Conservation (phyloP, 805 yeast genomes). For the Candida endomychidarum region DNA sequence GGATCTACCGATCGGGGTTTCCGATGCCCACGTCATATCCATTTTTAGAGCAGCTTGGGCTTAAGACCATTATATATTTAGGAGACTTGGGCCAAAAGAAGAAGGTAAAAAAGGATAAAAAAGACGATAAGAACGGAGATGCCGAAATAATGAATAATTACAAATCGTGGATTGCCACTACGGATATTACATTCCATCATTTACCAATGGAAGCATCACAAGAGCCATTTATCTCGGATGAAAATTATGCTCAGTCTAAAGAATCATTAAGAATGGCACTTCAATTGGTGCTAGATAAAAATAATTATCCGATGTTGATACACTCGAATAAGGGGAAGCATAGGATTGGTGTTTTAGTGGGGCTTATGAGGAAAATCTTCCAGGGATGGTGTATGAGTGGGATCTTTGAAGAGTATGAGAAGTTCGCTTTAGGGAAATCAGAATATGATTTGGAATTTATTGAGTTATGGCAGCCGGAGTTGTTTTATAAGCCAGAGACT, state of each 20-base stretch:
- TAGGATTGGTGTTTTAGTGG: constrained; percentile 91
- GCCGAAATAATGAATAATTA: constrained; percentile 54
- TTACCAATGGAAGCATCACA: constrained; percentile 70
- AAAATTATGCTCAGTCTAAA: constrained; percentile 35
- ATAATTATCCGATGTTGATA: constrained; percentile 82
- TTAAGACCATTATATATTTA: constrained; percentile 78
- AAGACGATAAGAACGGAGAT: constrained; percentile 51
- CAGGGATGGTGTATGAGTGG: constrained; percentile 96
- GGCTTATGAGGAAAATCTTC: constrained; percentile 76
- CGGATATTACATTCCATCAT: constrained; percentile 55
- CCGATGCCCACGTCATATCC: constrained; percentile 85
- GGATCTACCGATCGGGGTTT: constrained; percentile 88
- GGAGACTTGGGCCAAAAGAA: constrained; percentile 57
- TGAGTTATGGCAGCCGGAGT: constrained; percentile 71
- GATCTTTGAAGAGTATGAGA: constrained; percentile 88
- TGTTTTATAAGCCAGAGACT: constrained; percentile 44
- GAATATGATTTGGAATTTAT: constrained; percentile 89
- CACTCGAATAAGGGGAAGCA: constrained; percentile 99
- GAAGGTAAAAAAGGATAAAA: constrained; percentile 16
- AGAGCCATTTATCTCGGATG: constrained; percentile 69
- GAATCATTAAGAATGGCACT: constrained; percentile 56
- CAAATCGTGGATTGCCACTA: constrained; percentile 59
- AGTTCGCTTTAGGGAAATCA: constrained; percentile 91
- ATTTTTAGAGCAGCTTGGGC: constrained; percentile 66
- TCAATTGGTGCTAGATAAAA: constrained; percentile 54